Conservation (phyloP, 768 basidiomycete genomes). For the Lactarius indigo region DNA sequence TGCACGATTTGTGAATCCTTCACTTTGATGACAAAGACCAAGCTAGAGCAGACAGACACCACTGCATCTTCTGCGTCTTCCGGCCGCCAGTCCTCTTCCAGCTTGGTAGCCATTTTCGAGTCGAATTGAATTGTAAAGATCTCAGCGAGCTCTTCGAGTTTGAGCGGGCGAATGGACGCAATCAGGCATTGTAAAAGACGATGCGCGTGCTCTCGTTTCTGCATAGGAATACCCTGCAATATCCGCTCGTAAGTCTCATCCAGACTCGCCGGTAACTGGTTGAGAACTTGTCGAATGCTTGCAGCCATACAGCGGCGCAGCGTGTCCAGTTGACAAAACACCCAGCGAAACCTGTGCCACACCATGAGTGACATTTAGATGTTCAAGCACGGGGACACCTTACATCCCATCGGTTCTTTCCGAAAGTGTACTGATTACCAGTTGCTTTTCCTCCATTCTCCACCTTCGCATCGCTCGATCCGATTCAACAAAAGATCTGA, state of each 20-base stretch:
- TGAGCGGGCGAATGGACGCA: background rate
- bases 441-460: conserved; percentile 1
- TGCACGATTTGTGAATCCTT: background rate
- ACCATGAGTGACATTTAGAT: background rate
- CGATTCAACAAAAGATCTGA: background rate
- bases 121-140: conserved; percentile 4
- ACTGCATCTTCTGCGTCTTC: background rate
- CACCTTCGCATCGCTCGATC: background rate
- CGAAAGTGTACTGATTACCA: background rate
- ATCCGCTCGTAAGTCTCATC: background rate
- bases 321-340: background rate
- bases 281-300: background rate
- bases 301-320: background rate
- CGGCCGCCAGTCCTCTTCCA: background rate
- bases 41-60: background rate
- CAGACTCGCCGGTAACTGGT: background rate
- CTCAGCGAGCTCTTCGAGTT: conserved; percentile 8
- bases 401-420: conserved; percentile 1
- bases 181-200: background rate
- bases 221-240: background rate
- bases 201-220: background rate
- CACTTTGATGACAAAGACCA: background rate
- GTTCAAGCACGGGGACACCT: background rate
- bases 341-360: conserved; percentile 6
- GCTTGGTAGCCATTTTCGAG: background rate